Percentiles rank a stretch among this genome's conserved stretches.
Conservation (phyloP, 108 stramenopile species). For the Craspedostauros australis region DNA sequence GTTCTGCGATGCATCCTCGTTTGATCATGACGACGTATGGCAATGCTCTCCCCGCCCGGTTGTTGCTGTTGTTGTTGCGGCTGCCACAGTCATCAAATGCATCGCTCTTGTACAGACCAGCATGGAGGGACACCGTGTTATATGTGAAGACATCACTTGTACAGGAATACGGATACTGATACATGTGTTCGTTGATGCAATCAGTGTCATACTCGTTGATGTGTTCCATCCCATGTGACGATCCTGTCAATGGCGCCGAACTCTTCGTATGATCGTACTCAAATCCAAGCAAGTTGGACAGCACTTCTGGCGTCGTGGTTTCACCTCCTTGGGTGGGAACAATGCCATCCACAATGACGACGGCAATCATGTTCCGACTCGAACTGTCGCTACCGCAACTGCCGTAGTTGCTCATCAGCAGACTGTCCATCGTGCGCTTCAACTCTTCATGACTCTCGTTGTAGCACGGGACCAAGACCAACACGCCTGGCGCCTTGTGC, state of each 20-base stretch:
- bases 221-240: too few species aligned
- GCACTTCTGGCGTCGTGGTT: slow-evolving; percentile 35
- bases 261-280: slow-evolving; percentile 32
- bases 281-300: slow-evolving; percentile 48
- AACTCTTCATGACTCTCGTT: slow-evolving; percentile 48
- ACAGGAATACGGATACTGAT: too few species aligned
- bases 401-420: slow-evolving; percentile 41
- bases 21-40: slow-evolving; percentile 52
- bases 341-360: slow-evolving; percentile 49
- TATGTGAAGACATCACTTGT: slow-evolving; percentile 37
- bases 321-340: slow-evolving; percentile 37
- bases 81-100: slow-evolving; percentile 13
- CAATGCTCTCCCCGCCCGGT: slow-evolving; percentile 40
- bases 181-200: too few species aligned
- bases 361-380: slow-evolving; percentile 38
- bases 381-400: too few species aligned
- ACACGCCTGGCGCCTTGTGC: slow-evolving; percentile 28
- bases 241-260: too few species aligned
- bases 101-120: slow-evolving; percentile 38
- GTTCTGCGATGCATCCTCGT: slow-evolving; percentile 38
- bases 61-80: slow-evolving; percentile 29
- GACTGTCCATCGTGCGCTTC: slow-evolving; percentile 43
- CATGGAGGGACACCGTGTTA: slow-evolving; percentile 37
- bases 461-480: slow-evolving; percentile 55
- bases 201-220: slow-evolving; percentile 18